Conservation (phyloP, 2,329 filamentous ascomycete genomes). For the Sporothrix phasma region DNA sequence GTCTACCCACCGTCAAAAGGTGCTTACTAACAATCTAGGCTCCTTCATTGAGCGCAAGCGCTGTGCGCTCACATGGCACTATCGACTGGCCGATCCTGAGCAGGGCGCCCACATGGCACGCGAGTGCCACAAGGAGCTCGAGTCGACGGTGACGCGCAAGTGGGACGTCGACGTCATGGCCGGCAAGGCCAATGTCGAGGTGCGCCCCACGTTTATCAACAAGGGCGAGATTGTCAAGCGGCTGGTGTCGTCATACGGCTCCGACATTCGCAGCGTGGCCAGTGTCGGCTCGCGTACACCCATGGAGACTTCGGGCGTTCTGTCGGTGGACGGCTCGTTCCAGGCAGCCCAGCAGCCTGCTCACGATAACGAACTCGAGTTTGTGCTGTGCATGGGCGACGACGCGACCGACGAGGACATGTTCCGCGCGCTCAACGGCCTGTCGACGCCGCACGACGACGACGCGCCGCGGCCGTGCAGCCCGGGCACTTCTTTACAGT, state of each 20-base stretch:
- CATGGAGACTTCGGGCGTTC: neutral
- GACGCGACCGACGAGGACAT: conserved; percentile 97
- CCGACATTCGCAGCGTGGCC: conserved; percentile 26
- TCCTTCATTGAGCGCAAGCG: conserved; percentile 92
- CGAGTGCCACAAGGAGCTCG: conserved; percentile 73
- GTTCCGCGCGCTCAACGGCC: conserved; percentile 69
- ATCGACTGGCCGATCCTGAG: conserved; percentile 80
- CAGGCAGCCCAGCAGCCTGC: conserved; percentile 28
- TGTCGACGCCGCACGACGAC: conserved; percentile 30
- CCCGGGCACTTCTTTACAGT: conserved; percentile 73
- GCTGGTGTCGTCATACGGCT: conserved; percentile 64
- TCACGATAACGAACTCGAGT: conserved; percentile 54
- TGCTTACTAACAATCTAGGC: conserved; percentile 41
- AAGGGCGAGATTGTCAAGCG: conserved; percentile 91
- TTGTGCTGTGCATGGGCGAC: conserved; percentile 84
- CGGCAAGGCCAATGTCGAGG: conserved; percentile 93
- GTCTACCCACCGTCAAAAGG: neutral
- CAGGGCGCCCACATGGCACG: conserved; percentile 69
- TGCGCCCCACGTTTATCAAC: conserved; percentile 94
- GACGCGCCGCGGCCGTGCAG: conserved; percentile 40
- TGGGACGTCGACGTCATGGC: conserved; percentile 96
- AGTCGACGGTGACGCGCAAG: conserved; percentile 61
- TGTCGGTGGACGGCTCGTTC: neutral
- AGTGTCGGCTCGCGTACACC: conserved; percentile 20
- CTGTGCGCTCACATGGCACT: conserved; percentile 94